Percentiles rank a stretch among this genome's conserved stretches.
These are phyloP conservation scores for Lobulomyces angularis DNA, from an alignment of 192 early-diverging fungal species.

Conservation along the genomic window DNA sequence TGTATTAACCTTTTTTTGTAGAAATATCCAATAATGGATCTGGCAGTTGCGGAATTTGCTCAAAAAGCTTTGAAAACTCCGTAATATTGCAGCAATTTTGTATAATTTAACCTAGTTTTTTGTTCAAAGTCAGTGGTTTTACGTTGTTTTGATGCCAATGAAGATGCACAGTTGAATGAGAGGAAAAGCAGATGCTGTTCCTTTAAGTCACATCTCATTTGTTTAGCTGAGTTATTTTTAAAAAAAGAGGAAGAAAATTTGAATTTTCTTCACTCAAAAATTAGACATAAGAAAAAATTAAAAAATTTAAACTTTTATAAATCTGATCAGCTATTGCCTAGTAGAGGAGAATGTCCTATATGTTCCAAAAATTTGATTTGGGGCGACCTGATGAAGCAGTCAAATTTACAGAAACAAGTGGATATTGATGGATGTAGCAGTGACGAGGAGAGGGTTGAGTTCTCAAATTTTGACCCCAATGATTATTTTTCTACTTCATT, in stretches of 20 bases:
- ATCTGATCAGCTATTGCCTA: conserved; percentile 20
- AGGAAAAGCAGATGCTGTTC: conserved; percentile 7
- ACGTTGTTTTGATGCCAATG: neutral
- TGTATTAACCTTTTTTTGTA: no score
- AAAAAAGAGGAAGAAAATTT: conserved; percentile 2
- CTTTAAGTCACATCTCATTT: conserved; percentile 19
- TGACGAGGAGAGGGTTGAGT: neutral
- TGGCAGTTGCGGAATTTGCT: no score
- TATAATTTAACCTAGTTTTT: neutral
- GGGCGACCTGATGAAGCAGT: conserved; percentile 22
- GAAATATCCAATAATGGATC: no score
- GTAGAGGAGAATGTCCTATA: conserved; percentile 18
- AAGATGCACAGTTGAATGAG: conserved; percentile 8
- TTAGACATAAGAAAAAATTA: no score
- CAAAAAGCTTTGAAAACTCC: no score
- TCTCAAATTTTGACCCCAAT: no score
- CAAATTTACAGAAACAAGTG: neutral
- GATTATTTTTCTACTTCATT: no score
- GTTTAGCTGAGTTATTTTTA: conserved; percentile 24
- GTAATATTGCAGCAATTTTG: no score
- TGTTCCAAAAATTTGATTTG: conserved; percentile 17
- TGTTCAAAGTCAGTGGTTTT: conserved; percentile 1
- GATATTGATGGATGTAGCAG: neutral
- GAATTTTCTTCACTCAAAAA: no score
- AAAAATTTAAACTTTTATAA: neutral